These are phyloP conservation scores for Dendrocalamus sinicus DNA, from an alignment of 176 grass and related monocot species.

Conservation along the genomic window DNA sequence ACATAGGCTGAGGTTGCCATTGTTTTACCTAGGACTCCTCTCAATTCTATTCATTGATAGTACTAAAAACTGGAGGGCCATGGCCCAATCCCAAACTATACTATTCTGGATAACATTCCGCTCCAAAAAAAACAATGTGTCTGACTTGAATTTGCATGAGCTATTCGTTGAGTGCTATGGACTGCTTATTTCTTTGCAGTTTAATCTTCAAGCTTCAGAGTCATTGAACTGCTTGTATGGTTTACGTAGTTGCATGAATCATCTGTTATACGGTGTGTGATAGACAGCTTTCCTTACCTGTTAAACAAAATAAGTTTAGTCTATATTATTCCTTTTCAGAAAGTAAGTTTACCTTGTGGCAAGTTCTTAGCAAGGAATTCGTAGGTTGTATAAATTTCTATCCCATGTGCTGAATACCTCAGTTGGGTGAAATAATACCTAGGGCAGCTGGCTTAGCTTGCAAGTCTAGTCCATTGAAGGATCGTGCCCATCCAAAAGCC, in stretches of 20 bases:
- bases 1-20: not conserved
- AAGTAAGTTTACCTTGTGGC: no score
- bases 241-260: not conserved
- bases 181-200: not conserved
- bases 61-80: not conserved
- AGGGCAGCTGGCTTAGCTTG: not conserved
- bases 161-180: not conserved
- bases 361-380: not conserved
- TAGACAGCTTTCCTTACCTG: not conserved
- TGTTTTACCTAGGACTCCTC: not conserved
- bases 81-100: not conserved
- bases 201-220: not conserved
- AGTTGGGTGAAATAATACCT: not conserved
- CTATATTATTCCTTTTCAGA: not conserved
- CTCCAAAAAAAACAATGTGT: not conserved
- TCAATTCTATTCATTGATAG: not conserved
- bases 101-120: not conserved
- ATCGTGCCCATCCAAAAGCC: not conserved
- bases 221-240: not conserved
- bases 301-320: not conserved
- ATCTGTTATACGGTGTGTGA: not conserved
- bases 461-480: not conserved
- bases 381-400: not conserved
- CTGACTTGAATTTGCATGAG: not conserved
- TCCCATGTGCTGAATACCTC: constrained; percentile 2